Evolutionary conservation across 2,329 filamentous ascomycete species (phyloP).

Genomic region (Bimuria novae-zelandiae): DNA sequence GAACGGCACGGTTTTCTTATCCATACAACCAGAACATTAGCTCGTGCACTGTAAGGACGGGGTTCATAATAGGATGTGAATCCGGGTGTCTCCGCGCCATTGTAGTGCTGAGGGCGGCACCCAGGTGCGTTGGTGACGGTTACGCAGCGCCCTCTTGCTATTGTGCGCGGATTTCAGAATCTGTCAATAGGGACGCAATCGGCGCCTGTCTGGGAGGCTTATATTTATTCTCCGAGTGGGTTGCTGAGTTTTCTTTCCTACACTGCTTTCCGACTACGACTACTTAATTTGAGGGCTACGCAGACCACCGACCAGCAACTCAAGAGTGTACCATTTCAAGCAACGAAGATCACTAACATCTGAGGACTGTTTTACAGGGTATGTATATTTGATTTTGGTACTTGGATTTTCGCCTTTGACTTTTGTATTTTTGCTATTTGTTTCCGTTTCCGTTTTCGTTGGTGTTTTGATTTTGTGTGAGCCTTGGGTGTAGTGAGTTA

Average conservation of each 20-base stretch:
- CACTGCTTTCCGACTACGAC: not conserved
- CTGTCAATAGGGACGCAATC: slow-evolving; percentile 20
- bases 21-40: no score
- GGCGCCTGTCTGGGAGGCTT: not conserved
- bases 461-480: not conserved
- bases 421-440: not conserved
- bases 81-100: not conserved
- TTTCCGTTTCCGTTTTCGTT: not conserved
- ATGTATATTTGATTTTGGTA: not conserved
- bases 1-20: no score
- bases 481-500: not conserved
- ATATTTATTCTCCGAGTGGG: slow-evolving; percentile 11
- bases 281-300: no score
- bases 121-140: not conserved
- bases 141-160: slow-evolving; percentile 22
- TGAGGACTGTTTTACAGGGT: not conserved
- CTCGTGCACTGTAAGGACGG: not conserved
- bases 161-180: slow-evolving; percentile 30
- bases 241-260: not conserved
- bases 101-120: no score
- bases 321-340: no score
- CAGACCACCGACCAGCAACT: no score
- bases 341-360: no score
- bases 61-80: not conserved
- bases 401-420: not conserved